phyloP scores from a whole-genome alignment of 257 asterid genomes.

The Gentiana dahurica region DNA sequence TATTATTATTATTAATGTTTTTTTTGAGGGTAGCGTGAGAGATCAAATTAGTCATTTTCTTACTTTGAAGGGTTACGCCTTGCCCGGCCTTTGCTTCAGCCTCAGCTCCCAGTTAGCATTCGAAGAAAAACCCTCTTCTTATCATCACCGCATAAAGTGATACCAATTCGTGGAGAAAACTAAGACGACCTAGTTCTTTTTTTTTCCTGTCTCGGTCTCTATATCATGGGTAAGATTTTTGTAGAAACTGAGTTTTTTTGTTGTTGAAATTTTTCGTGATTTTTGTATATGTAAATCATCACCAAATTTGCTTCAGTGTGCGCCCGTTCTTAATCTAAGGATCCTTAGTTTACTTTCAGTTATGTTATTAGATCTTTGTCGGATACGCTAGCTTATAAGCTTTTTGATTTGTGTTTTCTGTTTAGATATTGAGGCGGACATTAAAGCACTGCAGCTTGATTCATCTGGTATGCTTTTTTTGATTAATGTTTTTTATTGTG shows the following conservation, averaged over 20 bases:
- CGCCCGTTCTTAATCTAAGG: conserved; percentile 4
- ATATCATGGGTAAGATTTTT: conserved; percentile 13
- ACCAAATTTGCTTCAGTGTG: background rate
- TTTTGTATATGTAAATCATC: background rate
- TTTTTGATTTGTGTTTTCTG: background rate
- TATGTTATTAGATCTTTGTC: background rate
- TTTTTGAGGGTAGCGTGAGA: no score
- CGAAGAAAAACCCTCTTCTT: conserved; percentile 2
- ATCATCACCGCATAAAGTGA: background rate
- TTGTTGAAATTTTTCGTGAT: background rate
- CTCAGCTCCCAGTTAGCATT: background rate
- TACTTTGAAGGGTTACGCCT: background rate
- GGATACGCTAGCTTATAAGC: background rate
- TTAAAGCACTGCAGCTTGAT: conserved; percentile 84
- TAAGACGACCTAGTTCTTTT: background rate
- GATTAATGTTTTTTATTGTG: background rate
- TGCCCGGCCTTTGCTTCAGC: background rate
- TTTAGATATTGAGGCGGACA: conserved; percentile 75
- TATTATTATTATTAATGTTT: no score
- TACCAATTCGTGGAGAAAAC: background rate
- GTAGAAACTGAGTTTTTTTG: background rate
- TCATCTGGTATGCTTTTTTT: conserved; percentile 43
- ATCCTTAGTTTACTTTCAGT: background rate
- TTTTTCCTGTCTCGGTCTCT: background rate
- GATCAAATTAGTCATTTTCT: no score